A percentile compares a stretch with the other conserved stretches of the same genome.
Conservation (phyloP, 75 land plant species). For the Pinus taeda region DNA sequence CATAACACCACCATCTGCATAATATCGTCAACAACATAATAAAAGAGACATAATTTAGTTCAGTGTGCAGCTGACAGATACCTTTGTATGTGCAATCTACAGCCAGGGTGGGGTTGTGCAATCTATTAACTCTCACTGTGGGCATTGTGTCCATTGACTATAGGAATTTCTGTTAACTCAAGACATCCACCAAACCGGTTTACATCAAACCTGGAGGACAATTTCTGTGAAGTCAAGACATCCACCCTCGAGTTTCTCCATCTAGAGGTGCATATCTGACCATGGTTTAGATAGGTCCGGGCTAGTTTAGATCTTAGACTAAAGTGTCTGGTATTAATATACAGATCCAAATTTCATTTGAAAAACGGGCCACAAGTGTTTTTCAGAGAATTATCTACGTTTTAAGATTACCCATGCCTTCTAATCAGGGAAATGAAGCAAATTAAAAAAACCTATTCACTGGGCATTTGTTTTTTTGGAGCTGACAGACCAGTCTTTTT, state of each 20-base stretch:
- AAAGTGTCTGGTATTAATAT: neutral
- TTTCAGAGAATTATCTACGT: neutral
- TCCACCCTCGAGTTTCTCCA: neutral
- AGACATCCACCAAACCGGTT: neutral
- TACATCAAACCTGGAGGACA: no score
- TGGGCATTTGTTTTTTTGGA: no score
- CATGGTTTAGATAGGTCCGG: no score
- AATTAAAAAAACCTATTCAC: neutral
- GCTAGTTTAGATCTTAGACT: neutral
- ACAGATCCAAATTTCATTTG: neutral
- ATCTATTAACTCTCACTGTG: neutral
- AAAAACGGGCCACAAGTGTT: neutral
- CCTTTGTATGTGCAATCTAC: neutral
- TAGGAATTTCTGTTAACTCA: no score
- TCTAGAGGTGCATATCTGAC: neutral
- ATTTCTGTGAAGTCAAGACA: neutral
- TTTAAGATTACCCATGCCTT: neutral
- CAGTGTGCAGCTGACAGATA: neutral
- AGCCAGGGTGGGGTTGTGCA: neutral
- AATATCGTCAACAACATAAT: neutral
- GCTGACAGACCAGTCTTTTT: neutral
- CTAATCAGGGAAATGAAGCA: neutral
- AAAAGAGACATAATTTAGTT: neutral
- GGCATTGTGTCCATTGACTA: neutral
- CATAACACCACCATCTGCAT: conserved; percentile 74